A percentile compares a stretch with the other conserved stretches of the same genome.
These are phyloP conservation scores for Camelina sativa DNA, from an alignment of 345 rosid species.

Conservation along the genomic window DNA sequence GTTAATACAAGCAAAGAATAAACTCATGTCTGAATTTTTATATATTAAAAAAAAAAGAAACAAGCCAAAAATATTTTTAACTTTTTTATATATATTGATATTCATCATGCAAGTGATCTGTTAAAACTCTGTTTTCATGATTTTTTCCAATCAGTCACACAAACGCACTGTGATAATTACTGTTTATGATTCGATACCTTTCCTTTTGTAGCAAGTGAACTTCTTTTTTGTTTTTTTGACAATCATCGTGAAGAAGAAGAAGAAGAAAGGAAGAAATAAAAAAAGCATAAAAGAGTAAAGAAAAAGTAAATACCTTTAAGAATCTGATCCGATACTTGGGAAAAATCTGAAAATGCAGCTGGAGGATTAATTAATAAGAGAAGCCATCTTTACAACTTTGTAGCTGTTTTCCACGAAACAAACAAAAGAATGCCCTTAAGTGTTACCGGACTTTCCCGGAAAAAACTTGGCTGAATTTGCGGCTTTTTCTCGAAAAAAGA, in stretches of 20 bases:
- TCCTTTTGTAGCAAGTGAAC: slow-evolving; percentile 42
- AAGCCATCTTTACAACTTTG: slow-evolving; percentile 25
- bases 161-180: slow-evolving; percentile 37
- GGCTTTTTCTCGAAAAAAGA: slow-evolving; percentile 15
- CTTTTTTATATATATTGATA: slow-evolving; percentile 5
- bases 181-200: slow-evolving; percentile 37
- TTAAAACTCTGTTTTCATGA: slow-evolving; percentile 40
- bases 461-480: slow-evolving; percentile 29
- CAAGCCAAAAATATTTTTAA: too few relatives aligned
- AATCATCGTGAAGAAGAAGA: background rate
- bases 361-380: slow-evolving; percentile 16
- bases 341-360: slow-evolving; percentile 35
- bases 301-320: slow-evolving; percentile 35
- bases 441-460: slow-evolving; percentile 31
- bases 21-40: slow-evolving; percentile 33
- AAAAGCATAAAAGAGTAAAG: slow-evolving; percentile 13
- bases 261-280: background rate
- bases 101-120: slow-evolving; percentile 40
- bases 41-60: background rate
- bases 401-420: slow-evolving; percentile 43
- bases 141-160: slow-evolving; percentile 21
- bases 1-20: slow-evolving; percentile 43
- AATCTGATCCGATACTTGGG: slow-evolving; percentile 39
- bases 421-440: background rate
- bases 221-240: background rate